Conservation (phyloP, 805 yeast genomes). For the Cyberlindnera suaveolens region DNA sequence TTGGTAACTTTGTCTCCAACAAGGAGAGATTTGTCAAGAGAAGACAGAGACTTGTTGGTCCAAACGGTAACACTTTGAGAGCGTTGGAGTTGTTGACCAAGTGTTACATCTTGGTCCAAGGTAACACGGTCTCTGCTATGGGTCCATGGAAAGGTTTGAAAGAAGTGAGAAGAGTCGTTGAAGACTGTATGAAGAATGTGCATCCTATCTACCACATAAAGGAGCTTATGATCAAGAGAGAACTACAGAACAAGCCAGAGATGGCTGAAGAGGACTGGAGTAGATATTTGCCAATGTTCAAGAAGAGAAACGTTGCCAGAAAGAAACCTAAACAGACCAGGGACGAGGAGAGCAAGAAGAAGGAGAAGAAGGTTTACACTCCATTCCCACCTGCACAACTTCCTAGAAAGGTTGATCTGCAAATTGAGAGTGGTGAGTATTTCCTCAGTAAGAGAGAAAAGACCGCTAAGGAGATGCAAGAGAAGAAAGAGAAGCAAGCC, state of each 20-base stretch:
- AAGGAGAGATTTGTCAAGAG: constrained; percentile 93
- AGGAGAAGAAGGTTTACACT: constrained; percentile 66
- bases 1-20: constrained; percentile 81
- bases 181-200: constrained; percentile 93
- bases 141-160: constrained; percentile 93
- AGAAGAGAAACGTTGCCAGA: constrained; percentile 92
- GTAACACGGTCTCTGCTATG: constrained; percentile 95
- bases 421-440: constrained; percentile 97
- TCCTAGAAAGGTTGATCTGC: constrained; percentile 95
- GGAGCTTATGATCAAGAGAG: constrained; percentile 96
- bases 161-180: constrained; percentile 88
- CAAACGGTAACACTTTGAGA: constrained; percentile 92
- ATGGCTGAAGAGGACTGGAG: constrained; percentile 96
- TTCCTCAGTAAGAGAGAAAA: constrained; percentile 86
- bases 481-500: constrained; percentile 73
- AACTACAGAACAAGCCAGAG: constrained; percentile 90
- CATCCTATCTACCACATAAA: constrained; percentile 98
- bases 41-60: constrained; percentile 94
- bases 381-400: constrained; percentile 98
- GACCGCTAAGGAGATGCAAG: constrained; percentile 60
- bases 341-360: constrained; percentile 38
- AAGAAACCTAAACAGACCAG: constrained; percentile 71
- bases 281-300: constrained; percentile 91
- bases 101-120: constrained; percentile 94
- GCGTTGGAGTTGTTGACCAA: constrained; percentile 93